phyloP scores from a whole-genome alignment of 345 rosid genomes.

The Aquilaria sinensis region DNA sequence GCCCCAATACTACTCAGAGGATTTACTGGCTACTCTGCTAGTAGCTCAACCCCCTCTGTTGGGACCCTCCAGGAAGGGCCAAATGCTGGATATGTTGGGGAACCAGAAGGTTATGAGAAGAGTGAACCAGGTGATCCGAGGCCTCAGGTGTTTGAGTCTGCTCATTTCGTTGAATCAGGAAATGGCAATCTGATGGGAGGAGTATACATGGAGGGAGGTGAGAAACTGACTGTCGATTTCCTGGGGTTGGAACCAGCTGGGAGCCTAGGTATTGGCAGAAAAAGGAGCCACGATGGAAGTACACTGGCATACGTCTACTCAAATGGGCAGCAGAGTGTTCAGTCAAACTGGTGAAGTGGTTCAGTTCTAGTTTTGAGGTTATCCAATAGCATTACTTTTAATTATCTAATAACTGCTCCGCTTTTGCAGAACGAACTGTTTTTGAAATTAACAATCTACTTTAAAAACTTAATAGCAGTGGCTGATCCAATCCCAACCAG shows the following conservation, averaged over 20 bases:
- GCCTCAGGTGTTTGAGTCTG: constrained; percentile 13
- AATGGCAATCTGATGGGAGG: constrained; percentile 14
- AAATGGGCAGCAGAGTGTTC: constrained; percentile 23
- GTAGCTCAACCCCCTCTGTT: constrained; percentile 21
- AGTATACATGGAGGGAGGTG: constrained; percentile 18
- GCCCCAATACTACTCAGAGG: constrained; percentile 46
- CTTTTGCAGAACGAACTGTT: background rate
- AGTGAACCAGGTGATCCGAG: constrained; percentile 17
- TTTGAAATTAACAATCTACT: background rate
- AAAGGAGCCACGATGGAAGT: constrained; percentile 19
- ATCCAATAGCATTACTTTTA: background rate
- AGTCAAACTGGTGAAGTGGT: constrained; percentile 25
- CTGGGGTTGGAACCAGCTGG: constrained; percentile 39
- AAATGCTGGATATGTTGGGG: constrained; percentile 11
- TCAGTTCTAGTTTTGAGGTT: constrained; percentile 1
- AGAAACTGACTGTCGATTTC: constrained; percentile 42
- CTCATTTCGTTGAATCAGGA: constrained; percentile 15
- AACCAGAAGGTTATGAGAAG: constrained; percentile 13
- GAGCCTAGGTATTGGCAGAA: constrained; percentile 17
- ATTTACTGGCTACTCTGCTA: constrained; percentile 33
- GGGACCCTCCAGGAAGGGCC: constrained; percentile 21
- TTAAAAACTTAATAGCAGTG: background rate
- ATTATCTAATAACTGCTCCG: constrained; percentile 3
- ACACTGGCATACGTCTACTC: constrained; percentile 19
- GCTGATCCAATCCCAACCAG: too few relatives aligned